Base-by-base conservation (phyloP, 129 eudicot genomes). In the Tanacetum coccineum region DNA sequence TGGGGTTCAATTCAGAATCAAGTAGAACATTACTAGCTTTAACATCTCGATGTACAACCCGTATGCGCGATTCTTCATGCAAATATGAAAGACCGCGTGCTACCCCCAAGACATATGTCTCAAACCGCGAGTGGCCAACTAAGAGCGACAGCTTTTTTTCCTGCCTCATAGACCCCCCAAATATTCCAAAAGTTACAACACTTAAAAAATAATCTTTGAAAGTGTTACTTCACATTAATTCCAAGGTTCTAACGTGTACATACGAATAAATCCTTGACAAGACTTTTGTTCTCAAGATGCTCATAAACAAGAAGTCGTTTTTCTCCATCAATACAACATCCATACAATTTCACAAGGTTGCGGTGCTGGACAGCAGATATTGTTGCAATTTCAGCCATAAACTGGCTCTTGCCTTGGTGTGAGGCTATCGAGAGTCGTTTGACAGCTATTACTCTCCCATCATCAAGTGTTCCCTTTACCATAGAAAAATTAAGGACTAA, bases 1-100 rank as follows among this genome's bases (percentile, higher is more conserved):
- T 91, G 32, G 97, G 97, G 36, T 45, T 75, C 20, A 83, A 82
- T 5, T 87, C 80, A 17, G 88, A 75, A 66, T 91, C 97, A 3
- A 87, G 96, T 18, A 91, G 84, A 72, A 91, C 83, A 71, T 91
- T 91, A 79, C 97, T 91, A 53, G 97, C 89, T 67, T 87, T 91
- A 39, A 91, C 96, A 72, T 91, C 96, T 68, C 97, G 66, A 54
- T 91, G 97, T 18, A 91, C 83, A 64, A 91, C 78, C 1, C 93
- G 70, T 8, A 91, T 48, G 26, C 90, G 81, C 15, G 96, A 85
- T 71, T 91, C 93, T 67, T 91, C 94, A n/a, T 91, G 95, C 57
- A 91, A 80, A 77, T 91, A 87, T 66, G 95, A 32, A 0, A 91
- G 81, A 47, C 97, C 97, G 20, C 84, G 83, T 69, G 92, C 97